Evolutionary conservation across 176 grass and related monocot genomes (phyloP), one percentile per base, ranked within the genome.

Genomic region (Puccinellia tenuiflora): DNA sequence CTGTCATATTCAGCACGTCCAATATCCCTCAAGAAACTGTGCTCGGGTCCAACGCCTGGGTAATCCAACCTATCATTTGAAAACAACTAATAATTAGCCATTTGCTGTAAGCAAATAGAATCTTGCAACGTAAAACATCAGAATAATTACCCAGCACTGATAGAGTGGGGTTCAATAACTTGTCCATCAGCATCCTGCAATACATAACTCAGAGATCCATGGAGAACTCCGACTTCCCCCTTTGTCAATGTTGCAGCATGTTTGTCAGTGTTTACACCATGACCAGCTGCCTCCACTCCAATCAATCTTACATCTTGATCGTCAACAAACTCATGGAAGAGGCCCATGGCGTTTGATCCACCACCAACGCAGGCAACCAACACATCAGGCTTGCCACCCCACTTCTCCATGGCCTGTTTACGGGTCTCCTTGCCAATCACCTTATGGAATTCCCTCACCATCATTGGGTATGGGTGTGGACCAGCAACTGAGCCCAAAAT

Each of bases 391-490:
- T 84, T 91, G 56, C 96, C 89, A 85, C 89, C 96, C 93, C 91
- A 99, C 54, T 99, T 99, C 11, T 99, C 91, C 83, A 91, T 74
- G 31, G 96, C 96, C 53, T 99, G 96, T 76, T 72, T 96, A 66
- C 93, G 85, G 20, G 96, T 99, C 75, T 99, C 96, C 75, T 96
- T 50, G 57, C 96, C 96, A 67, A 99, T 99, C 26, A 99, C 50
- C 54, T 90, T 92, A 73, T 99, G 96, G 84, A 99, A 96, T 78
- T 96, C 96, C 61, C 96, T 94, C 34, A 99, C 96, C 91, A 99
- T 93, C 93, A 99, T 99, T 1, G 96, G 96, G 85, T 99, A 96
- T 25, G 96, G 93, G 54, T 99, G 96, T 3, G 93, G 96, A 48
- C 96, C 96, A 47, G 93, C 93, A 35, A 99, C 91, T 4, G 91